Percentiles rank a stretch among this genome's conserved stretches.
phyloP scores from a whole-genome alignment of 2,329 filamentous ascomycete species.

The Colletotrichum eleusines region DNA sequence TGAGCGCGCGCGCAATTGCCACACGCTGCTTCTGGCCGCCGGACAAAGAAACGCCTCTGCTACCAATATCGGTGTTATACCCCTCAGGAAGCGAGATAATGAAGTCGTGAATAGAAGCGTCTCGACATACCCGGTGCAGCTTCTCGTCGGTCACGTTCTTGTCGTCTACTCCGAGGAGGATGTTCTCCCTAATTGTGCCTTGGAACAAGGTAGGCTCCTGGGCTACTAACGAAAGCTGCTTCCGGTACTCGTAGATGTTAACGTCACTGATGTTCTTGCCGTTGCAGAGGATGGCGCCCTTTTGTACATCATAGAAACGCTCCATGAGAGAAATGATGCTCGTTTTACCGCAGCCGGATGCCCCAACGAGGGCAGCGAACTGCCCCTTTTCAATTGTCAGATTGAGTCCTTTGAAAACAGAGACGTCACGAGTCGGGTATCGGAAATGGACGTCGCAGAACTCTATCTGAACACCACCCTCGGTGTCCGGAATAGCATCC shows the following conservation, averaged over 20 bases:
- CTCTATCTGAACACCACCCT: constrained; percentile 68
- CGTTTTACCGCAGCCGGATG: constrained; percentile 79
- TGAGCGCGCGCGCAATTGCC: constrained; percentile 76
- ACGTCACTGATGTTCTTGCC: constrained; percentile 69
- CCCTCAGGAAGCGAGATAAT: constrained; percentile 75
- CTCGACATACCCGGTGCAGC: constrained; percentile 65
- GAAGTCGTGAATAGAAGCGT: constrained; percentile 79
- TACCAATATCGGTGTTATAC: constrained; percentile 76
- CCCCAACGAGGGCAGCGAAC: constrained; percentile 77
- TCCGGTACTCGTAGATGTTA: constrained; percentile 72
- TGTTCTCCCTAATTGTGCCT: constrained; percentile 74
- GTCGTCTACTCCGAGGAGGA: constrained; percentile 72
- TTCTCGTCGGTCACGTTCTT: constrained; percentile 63
- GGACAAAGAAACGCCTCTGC: constrained; percentile 73
- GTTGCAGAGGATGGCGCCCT: constrained; percentile 75
- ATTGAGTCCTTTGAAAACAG: constrained; percentile 71
- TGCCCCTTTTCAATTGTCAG: constrained; percentile 76
- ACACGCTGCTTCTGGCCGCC: constrained; percentile 81
- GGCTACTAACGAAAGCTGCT: constrained; percentile 75
- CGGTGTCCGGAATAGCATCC: constrained; percentile 57
- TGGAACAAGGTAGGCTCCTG: constrained; percentile 82
- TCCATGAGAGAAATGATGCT: constrained; percentile 76
- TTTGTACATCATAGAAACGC: constrained; percentile 76
- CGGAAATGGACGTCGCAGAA: constrained; percentile 69
- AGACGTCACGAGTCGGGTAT: constrained; percentile 68